Percentiles rank a stretch among this genome's conserved stretches.
These are phyloP conservation scores for Ascoidea tarda DNA, from an alignment of 805 yeast species.

Conservation along the genomic window DNA sequence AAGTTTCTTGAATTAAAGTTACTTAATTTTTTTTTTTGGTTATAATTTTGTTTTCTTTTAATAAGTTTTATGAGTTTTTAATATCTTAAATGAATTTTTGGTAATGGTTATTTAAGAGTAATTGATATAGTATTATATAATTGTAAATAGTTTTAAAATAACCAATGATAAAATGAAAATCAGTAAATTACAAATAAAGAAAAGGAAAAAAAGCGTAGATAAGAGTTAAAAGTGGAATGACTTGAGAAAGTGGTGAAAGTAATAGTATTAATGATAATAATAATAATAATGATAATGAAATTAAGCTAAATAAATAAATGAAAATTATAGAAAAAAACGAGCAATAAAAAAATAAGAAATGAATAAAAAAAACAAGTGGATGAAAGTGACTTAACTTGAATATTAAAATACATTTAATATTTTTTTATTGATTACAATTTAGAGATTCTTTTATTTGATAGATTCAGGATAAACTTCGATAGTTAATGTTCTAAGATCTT, in stretches of 20 bases:
- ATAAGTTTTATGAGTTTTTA: no score
- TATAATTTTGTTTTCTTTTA: no score
- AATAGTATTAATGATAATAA: neutral
- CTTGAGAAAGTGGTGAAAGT: neutral
- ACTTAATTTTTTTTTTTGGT: no score
- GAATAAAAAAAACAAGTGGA: neutral
- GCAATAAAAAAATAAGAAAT: neutral
- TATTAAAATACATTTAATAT: no score
- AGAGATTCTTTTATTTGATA: neutral
- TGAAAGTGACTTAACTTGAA: neutral
- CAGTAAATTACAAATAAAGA: neutral
- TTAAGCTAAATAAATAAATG: neutral
- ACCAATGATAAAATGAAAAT: neutral
- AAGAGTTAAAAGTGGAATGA: neutral
- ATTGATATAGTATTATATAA: no score
- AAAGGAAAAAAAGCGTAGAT: neutral
- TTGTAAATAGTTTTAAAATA: no score
- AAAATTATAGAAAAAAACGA: neutral
- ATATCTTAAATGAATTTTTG: no score
- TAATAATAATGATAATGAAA: neutral
- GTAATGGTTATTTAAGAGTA: no score
- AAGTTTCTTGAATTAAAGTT: no score
- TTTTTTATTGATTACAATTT: no score
- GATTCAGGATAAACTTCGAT: neutral
- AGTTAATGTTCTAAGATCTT: constrained; percentile 79